These are phyloP conservation scores for Tetracentron sinense DNA, from an alignment of 164 flowering plant genomes.

Conservation along the genomic window DNA sequence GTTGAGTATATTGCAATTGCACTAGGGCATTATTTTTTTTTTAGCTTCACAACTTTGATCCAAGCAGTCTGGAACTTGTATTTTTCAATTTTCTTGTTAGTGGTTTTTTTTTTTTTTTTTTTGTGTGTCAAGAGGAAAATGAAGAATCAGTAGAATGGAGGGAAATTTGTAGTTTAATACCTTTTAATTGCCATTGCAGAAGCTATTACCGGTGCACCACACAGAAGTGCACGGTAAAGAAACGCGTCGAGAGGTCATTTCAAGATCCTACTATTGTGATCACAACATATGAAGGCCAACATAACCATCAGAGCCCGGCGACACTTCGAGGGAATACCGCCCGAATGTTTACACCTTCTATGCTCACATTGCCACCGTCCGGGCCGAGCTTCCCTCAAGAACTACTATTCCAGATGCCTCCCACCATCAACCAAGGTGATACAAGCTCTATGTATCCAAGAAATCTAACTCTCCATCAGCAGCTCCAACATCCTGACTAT, in stretches of 20 bases:
- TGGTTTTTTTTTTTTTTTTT: neutral
- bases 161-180: too few species aligned
- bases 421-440: conserved; percentile 9
- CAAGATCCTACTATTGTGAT: conserved; percentile 49
- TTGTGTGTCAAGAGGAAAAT: neutral
- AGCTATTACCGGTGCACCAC: too few species aligned
- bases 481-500: conserved; percentile 23
- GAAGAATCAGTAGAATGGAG: too few species aligned
- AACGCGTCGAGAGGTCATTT: conserved; percentile 51
- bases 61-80: too few species aligned
- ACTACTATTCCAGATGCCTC: conserved; percentile 24
- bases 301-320: conserved; percentile 42
- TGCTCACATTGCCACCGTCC: conserved; percentile 12
- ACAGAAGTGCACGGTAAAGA: conserved; percentile 56
- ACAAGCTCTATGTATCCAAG: conserved; percentile 18
- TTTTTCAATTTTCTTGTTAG: too few species aligned
- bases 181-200: conserved; percentile 24
- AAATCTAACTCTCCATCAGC: conserved; percentile 13
- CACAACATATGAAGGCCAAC: conserved; percentile 66
- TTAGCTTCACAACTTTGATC: too few species aligned
- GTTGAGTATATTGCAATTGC: too few species aligned
- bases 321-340: conserved; percentile 34
- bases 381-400: conserved; percentile 21
- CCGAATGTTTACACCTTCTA: conserved; percentile 16
- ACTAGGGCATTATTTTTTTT: too few species aligned